Conservation (phyloP, 352 stramenopile species). For the Globisporangium abappressorium region DNA sequence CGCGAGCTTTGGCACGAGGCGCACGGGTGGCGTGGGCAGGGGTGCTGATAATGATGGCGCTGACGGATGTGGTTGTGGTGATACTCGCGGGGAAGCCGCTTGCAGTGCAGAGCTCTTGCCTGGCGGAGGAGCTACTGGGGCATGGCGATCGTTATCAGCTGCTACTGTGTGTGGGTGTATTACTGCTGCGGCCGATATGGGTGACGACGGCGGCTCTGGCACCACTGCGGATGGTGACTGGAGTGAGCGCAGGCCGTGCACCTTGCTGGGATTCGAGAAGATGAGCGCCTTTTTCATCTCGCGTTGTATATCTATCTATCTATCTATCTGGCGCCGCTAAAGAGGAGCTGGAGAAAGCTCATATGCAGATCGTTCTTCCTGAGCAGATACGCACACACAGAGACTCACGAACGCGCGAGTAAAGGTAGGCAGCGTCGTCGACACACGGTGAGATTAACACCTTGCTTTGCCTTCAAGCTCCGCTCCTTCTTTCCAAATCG, state of each 20-base stretch:
- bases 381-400: background rate
- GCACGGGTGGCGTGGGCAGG: background rate
- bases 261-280: constrained; percentile 15
- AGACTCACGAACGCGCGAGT: too few species aligned
- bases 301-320: background rate
- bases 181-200: background rate
- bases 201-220: background rate
- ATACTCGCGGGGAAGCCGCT: background rate
- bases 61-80: background rate
- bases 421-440: too few species aligned
- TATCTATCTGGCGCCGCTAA: background rate
- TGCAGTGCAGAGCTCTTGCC: background rate
- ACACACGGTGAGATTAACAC: too few species aligned
- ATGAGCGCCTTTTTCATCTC: constrained; percentile 17
- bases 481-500: background rate
- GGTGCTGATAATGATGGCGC: background rate
- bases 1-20: constrained; percentile 6
- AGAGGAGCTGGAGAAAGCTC: background rate
- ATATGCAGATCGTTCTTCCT: background rate
- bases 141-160: background rate
- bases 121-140: background rate
- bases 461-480: background rate
- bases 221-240: background rate
- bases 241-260: constrained; percentile 15
- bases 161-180: constrained; percentile 4